Conservation (phyloP, 148 eudicot genomes). For the Heliamphora exappendiculata region DNA sequence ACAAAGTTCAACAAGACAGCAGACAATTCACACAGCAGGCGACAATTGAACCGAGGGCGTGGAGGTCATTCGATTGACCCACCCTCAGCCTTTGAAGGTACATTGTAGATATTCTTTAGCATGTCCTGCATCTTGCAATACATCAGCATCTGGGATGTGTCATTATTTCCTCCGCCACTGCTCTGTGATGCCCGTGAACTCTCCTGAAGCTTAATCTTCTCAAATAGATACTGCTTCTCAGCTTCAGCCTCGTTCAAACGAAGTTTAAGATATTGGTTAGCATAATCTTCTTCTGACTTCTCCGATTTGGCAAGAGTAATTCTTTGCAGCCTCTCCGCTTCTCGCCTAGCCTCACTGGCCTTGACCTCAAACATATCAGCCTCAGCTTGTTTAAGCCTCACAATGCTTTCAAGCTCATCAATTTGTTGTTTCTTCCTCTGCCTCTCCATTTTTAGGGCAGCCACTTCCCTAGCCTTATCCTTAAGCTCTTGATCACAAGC, state of each 20-base stretch:
- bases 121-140: conserved; percentile 12
- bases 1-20: not conserved
- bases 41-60: not conserved
- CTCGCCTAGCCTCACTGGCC: conserved; percentile 61
- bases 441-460: conserved; percentile 46
- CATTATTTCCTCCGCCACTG: too few species aligned
- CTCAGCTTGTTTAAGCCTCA: conserved; percentile 61
- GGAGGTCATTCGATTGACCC: conserved; percentile 9
- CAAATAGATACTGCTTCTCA: conserved; percentile 57
- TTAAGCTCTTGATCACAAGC: conserved; percentile 60
- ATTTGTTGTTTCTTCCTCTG: conserved; percentile 60
- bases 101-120: conserved; percentile 2
- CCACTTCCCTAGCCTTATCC: conserved; percentile 50
- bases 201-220: conserved; percentile 55
- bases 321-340: conserved; percentile 54
- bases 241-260: conserved; percentile 60
- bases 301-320: conserved; percentile 53
- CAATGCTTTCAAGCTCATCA: conserved; percentile 51
- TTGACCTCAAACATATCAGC: conserved; percentile 68
- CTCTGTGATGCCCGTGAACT: conserved; percentile 44
- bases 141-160: conserved; percentile 40
- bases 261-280: conserved; percentile 52
- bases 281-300: conserved; percentile 50
- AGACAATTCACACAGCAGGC: not conserved
- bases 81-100: not conserved